Evolutionary conservation across 2,329 filamentous ascomycete genomes (phyloP).

Genomic region (Lasiodiplodia gonubiensis): DNA sequence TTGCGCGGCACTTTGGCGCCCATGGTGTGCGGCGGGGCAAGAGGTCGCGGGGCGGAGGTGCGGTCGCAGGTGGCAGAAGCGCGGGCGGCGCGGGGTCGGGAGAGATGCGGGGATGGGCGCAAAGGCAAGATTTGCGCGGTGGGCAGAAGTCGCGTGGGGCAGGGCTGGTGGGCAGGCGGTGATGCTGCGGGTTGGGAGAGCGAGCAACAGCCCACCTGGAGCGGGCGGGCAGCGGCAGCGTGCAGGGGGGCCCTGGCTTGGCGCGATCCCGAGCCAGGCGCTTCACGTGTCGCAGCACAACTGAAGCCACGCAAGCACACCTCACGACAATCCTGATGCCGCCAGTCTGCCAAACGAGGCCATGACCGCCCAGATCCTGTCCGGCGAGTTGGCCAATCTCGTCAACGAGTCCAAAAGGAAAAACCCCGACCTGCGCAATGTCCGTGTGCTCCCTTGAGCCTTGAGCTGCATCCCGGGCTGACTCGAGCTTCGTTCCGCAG

Average conservation of each 20-base stretch:
- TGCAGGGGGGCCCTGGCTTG: slow-evolving; percentile 15
- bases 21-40: slow-evolving; percentile 48
- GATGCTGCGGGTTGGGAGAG: background rate
- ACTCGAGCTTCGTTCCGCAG: slow-evolving; percentile 50
- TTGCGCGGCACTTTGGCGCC: slow-evolving; percentile 86
- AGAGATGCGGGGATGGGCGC: background rate
- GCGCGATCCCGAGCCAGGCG: background rate
- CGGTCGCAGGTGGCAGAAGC: background rate
- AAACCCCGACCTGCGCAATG: slow-evolving; percentile 85
- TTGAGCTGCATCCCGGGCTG: slow-evolving; percentile 19
- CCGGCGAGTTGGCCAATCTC: slow-evolving; percentile 85
- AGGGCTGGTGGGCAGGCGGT: background rate
- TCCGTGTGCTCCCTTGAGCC: background rate
- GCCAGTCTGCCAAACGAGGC: slow-evolving; percentile 41
- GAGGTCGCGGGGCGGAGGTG: background rate
- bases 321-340: slow-evolving; percentile 15
- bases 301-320: slow-evolving; percentile 29
- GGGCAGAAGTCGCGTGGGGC: background rate
- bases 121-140: background rate
- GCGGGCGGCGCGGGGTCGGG: background rate
- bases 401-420: slow-evolving; percentile 96
- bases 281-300: slow-evolving; percentile 27
- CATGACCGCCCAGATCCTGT: slow-evolving; percentile 91
- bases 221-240: background rate
- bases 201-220: slow-evolving; percentile 15